Evolutionary conservation across 2,329 filamentous ascomycete species (phyloP).

Genomic region (Helicocarpus griseus): DNA sequence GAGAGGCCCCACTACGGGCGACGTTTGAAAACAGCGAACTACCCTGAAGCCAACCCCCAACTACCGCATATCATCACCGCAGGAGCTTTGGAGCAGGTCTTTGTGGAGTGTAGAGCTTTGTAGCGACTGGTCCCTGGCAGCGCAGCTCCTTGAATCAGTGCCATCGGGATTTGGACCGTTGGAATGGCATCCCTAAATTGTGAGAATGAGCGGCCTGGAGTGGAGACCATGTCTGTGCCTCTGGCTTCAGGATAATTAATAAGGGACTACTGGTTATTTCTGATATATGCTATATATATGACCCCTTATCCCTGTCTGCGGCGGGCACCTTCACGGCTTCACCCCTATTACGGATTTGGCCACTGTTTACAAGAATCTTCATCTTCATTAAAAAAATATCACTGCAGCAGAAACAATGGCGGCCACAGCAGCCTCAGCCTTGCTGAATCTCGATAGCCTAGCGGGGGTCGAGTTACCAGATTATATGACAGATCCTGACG

Average conservation of each 20-base stretch:
- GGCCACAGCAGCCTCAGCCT: too few relatives aligned
- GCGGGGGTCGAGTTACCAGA: slow-evolving; percentile 34
- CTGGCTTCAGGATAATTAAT: too few relatives aligned
- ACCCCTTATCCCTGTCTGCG: not conserved
- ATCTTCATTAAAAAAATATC: too few relatives aligned
- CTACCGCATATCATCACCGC: not conserved
- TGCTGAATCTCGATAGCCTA: not conserved
- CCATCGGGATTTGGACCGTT: not conserved
- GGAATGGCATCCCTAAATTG: not conserved
- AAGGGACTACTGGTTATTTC: too few relatives aligned
- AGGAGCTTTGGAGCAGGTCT: not conserved
- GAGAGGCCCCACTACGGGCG: not conserved
- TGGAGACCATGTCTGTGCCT: not conserved
- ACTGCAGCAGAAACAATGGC: too few relatives aligned
- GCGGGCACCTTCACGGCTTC: not conserved
- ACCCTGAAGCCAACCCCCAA: not conserved
- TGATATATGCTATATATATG: too few relatives aligned
- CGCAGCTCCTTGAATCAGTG: not conserved
- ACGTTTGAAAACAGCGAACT: not conserved
- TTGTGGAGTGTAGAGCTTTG: not conserved
- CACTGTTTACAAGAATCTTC: not conserved
- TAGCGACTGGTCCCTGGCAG: not conserved
- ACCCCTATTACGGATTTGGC: not conserved
- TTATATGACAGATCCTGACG: slow-evolving; percentile 50
- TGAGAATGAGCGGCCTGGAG: not conserved